Base-by-base conservation (phyloP, 306 rosid species). In the Psophocarpus tetragonolobus region DNA sequence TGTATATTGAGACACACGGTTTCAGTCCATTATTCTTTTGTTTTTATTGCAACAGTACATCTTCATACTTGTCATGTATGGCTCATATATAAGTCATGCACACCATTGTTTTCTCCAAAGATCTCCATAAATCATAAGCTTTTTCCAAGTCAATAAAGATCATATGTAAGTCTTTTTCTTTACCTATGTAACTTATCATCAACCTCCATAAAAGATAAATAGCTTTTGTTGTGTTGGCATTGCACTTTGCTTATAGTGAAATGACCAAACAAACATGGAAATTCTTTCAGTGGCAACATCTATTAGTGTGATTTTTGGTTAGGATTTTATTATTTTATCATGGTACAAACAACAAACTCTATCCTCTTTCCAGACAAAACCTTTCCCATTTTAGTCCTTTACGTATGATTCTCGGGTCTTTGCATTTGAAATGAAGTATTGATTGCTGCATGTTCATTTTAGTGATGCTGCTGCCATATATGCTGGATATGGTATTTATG, bases 401-500 rank as follows among this genome's bases (percentile, higher is more conserved):
- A 71, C 35, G 15, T 57, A 17, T 41, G 39, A 12, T 30, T 35
- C 17, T 47, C 42, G 4, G 47, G 7, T 53, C 74, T 62, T 69
- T 69, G 70, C 64, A 17, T 54, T 17, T 67, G 27, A 30, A 53
- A 66, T 50, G 32, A 56, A 67, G 56, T 50, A 23, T 54, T 4
- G 5, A 24, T 26, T 56, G 15, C 60, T 50, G 32, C 18, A n/a
- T 48, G 57, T 61, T 50, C 50, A 26, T 50, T 42, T 72, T 33
- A 63, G 18, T 14, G 66, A 36, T 44, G 73, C 45, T 50, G 44
- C 47, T 8, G 48, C 74, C 51, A 26, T 56, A 29, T 56, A 65
- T 65, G 80, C 64, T 66, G 18, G 47, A 20, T 51, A 23, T 66
- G 75, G 51, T 73, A 29, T 80, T 61, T 35, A 53, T 67, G n/a